phyloP scores from a whole-genome alignment of 2,329 filamentous ascomycete species.

The Colletotrichum tofieldiae region DNA sequence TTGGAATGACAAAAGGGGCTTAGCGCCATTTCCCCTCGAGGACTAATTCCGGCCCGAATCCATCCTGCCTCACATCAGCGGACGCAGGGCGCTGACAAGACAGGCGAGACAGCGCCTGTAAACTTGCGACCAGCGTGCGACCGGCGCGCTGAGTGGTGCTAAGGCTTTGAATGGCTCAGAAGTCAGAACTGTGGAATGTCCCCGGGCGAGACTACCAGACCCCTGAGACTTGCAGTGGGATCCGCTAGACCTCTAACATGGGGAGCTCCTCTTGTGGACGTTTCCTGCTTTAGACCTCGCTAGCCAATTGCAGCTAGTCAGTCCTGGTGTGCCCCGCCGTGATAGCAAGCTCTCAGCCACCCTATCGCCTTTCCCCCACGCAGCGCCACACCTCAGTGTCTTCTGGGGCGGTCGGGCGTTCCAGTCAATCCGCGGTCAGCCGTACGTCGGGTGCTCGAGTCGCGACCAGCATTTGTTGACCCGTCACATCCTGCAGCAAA shows the following conservation, averaged over 20 bases:
- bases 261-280: constrained; percentile 25
- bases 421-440: constrained; percentile 20
- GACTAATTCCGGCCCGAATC: constrained; percentile 39
- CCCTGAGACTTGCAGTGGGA: constrained; percentile 36
- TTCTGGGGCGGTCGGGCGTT: constrained; percentile 7
- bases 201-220: neutral
- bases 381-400: constrained; percentile 11
- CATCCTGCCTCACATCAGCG: constrained; percentile 15
- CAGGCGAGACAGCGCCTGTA: constrained; percentile 33
- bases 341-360: neutral
- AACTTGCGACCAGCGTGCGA: constrained; percentile 23
- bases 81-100: constrained; percentile 27
- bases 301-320: constrained; percentile 5
- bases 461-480: constrained; percentile 14
- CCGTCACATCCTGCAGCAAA: constrained; percentile 31
- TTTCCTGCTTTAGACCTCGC: constrained; percentile 2
- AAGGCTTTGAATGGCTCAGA: constrained; percentile 24
- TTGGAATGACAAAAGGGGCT: constrained; percentile 37
- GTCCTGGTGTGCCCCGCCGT: neutral
- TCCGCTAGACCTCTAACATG: constrained; percentile 15
- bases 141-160: constrained; percentile 27
- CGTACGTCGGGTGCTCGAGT: constrained; percentile 14
- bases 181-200: neutral
- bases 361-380: neutral
- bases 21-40: constrained; percentile 33